Conservation (phyloP, 2,329 filamentous ascomycete genomes). For the Meredithiella fracta region DNA sequence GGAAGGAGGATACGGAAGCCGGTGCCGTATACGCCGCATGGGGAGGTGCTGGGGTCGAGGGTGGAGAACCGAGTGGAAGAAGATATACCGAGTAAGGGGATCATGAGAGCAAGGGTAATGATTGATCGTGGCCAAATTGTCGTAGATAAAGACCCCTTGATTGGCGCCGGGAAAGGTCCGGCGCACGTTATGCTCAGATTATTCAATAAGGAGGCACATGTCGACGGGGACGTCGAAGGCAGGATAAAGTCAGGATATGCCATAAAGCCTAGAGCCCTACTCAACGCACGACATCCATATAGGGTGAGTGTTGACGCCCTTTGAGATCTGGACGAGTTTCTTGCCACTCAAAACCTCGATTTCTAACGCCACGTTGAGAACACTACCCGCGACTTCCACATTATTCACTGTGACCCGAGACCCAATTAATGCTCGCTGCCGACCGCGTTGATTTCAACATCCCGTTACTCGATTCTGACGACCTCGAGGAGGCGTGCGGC, state of each 20-base stretch:
- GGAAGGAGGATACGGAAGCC: conserved; percentile 28
- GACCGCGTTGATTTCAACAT: too few relatives aligned
- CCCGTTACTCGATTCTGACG: too few relatives aligned
- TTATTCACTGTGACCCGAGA: too few relatives aligned
- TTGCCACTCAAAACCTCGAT: too few relatives aligned
- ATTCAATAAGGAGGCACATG: conserved; percentile 33
- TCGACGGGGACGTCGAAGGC: conserved; percentile 23
- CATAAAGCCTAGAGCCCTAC: neutral
- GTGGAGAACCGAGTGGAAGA: neutral
- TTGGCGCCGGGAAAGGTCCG: conserved; percentile 41
- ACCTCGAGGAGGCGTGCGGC: too few relatives aligned
- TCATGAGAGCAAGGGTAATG: conserved; percentile 20
- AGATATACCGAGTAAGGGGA: conserved; percentile 15
- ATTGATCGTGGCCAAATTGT: conserved; percentile 27
- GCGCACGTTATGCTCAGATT: conserved; percentile 31
- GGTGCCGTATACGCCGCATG: conserved; percentile 33
- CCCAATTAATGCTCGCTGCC: too few relatives aligned
- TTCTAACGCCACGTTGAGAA: too few relatives aligned
- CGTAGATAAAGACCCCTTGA: conserved; percentile 27
- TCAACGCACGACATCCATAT: too few relatives aligned
- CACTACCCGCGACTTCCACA: too few relatives aligned
- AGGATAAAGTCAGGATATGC: conserved; percentile 3
- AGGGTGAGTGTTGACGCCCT: too few relatives aligned
- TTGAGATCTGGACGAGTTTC: too few relatives aligned
- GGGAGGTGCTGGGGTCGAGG: conserved; percentile 25